Conservation (phyloP, 129 eudicot species). For the Lactuca sativa region DNA sequence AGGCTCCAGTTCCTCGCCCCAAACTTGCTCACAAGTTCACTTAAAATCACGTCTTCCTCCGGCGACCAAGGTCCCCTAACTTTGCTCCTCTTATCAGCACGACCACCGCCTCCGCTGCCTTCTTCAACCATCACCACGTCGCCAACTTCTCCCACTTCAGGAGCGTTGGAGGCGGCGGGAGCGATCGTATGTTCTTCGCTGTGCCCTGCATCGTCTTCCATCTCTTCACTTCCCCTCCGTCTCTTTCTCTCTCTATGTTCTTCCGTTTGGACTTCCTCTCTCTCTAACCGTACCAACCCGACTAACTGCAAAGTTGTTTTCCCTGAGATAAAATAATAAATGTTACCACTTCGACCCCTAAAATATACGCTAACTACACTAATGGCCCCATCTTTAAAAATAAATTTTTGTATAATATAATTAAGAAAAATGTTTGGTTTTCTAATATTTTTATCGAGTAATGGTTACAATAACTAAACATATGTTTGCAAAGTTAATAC, state of each 20-base stretch:
- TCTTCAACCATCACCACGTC: constrained; percentile 22
- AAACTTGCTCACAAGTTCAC: constrained; percentile 51
- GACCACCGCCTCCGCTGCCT: constrained; percentile 22
- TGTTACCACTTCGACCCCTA: constrained; percentile 13
- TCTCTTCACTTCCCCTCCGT: constrained; percentile 13
- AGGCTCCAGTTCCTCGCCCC: constrained; percentile 79
- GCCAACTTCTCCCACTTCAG: constrained; percentile 16
- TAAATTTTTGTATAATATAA: background rate
- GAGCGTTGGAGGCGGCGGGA: constrained; percentile 1
- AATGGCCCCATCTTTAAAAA: background rate
- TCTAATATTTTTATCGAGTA: background rate
- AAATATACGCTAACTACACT: constrained; percentile 8
- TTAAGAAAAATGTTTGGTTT: background rate
- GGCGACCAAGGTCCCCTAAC: constrained; percentile 71
- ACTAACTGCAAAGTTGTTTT: constrained; percentile 36
- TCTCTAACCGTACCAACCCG: constrained; percentile 42
- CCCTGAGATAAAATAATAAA: background rate
- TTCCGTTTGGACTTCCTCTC: constrained; percentile 24
- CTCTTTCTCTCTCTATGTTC: constrained; percentile 9
- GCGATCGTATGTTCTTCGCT: constrained; percentile 13
- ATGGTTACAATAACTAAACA: background rate
- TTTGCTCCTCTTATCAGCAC: constrained; percentile 21
- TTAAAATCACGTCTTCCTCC: constrained; percentile 59
- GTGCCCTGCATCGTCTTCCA: constrained; percentile 27
- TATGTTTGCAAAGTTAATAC: background rate